Evolutionary conservation across 441 rosid species (phyloP), one percentile per base, ranked within the genome.

Genomic region (Melastoma candidum): DNA sequence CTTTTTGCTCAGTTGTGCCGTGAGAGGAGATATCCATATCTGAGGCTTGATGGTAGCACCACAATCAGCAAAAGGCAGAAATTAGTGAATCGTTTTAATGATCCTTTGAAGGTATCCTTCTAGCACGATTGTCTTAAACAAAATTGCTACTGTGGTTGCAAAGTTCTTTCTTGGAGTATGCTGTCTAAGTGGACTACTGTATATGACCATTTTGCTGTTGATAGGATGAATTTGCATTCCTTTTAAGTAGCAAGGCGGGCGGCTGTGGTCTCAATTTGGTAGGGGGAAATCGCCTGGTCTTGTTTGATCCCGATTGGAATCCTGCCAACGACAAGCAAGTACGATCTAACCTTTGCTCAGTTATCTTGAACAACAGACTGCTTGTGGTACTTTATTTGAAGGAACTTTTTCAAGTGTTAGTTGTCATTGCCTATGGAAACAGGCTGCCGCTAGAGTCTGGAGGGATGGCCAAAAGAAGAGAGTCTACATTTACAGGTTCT

Each of bases 401-500:
- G 54, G 50, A 60, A 63, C 46, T 63, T 49, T 57, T 71, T 52
- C 49, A 44, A 48, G 49, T 60, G 12, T 59, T 24, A 53, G 56
- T 11, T 52, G 56, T 52, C 46, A 11, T 48, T 68, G 56, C 66
- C 56, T 54, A 17, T 12, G 47, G 46, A 62, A 71, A 39, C 66
- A 93, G 99, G 97, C 99, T 76, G 99, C 99, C 39, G 99, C 97
- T 55, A 89, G 99, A 80, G 83, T 93, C 32, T 93, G 99, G 99
- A 80, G 99, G 77, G 97, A 89, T 68, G 99, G 99, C 53, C 99
- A 93, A 72, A 89, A 93, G 83, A 93, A 89, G 76, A 83, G 99
- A 75, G 99, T 89, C 26, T 89, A 74, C 64, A 86, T 93, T 54
- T 93, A 93, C 78, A 80, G 97, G 63, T 93, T 93, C 76, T 76